Conservation (phyloP, 139 green algal species). For the Desmodesmus armatus region DNA sequence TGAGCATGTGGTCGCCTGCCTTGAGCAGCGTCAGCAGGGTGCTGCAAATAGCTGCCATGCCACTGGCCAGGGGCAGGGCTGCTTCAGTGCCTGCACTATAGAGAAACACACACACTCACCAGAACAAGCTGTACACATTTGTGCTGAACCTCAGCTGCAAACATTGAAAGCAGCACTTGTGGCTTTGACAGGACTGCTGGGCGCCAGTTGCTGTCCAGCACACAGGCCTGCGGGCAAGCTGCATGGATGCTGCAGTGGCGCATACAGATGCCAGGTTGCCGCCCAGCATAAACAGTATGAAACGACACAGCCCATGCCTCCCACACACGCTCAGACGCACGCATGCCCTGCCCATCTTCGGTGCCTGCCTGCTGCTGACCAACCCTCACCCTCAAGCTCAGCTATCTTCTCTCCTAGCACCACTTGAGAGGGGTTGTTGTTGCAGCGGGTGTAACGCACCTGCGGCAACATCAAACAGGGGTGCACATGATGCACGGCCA, state of each 20-base stretch:
- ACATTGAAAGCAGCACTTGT: neutral
- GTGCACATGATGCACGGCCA: too few relatives aligned
- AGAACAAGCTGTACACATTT: neutral
- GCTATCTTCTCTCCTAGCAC: slow-evolving; percentile 48
- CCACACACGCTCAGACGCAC: too few relatives aligned
- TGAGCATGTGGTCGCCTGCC: slow-evolving; percentile 61
- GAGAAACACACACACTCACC: neutral
- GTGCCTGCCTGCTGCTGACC: neutral
- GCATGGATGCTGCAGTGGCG: neutral
- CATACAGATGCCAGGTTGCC: neutral
- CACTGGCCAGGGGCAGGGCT: slow-evolving; percentile 49
- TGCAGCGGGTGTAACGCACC: slow-evolving; percentile 36
- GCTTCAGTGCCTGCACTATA: slow-evolving; percentile 42
- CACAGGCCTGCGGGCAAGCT: neutral
- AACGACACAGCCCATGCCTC: too few relatives aligned
- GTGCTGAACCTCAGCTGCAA: neutral
- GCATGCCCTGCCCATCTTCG: too few relatives aligned
- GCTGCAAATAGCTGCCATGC: slow-evolving; percentile 62
- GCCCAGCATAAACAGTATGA: too few relatives aligned
- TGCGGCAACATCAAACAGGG: too few relatives aligned
- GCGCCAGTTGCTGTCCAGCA: neutral
- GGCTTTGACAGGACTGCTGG: neutral
- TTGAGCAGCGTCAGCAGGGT: slow-evolving; percentile 51
- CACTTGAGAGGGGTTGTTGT: slow-evolving; percentile 50
- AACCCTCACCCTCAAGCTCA: slow-evolving; percentile 40